These are phyloP conservation scores for Cladosporium phlei DNA, from an alignment of 2,329 filamentous ascomycete genomes.

Conservation along the genomic window DNA sequence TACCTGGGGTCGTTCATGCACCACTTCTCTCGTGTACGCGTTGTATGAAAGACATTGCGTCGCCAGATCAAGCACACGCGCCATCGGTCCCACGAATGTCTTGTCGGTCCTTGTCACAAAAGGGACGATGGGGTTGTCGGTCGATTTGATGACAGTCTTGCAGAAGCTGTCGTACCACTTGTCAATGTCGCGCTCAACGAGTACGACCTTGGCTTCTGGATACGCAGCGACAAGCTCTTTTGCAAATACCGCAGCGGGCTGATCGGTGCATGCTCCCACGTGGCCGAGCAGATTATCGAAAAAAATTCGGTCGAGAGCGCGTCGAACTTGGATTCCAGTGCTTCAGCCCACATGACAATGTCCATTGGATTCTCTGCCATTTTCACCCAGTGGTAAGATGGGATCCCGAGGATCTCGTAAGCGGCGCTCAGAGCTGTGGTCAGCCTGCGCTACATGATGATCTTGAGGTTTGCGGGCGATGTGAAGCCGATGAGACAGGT, in stretches of 20 bases:
- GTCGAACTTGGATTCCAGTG: slow-evolving; percentile 16
- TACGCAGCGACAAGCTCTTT: slow-evolving; percentile 20
- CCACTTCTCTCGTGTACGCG: background rate
- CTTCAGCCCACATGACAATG: slow-evolving; percentile 15
- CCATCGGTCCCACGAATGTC: background rate
- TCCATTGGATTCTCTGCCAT: slow-evolving; percentile 17
- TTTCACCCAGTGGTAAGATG: slow-evolving; percentile 14
- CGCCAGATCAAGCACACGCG: background rate
- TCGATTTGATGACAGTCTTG: background rate
- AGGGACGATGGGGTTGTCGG: background rate
- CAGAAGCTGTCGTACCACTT: slow-evolving; percentile 21
- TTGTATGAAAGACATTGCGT: slow-evolving; percentile 6
- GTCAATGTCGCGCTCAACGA: slow-evolving; percentile 54
- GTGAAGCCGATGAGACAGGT: background rate
- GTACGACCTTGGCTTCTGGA: slow-evolving; percentile 22
- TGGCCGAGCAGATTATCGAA: slow-evolving; percentile 18
- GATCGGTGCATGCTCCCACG: slow-evolving; percentile 14
- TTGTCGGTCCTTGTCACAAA: background rate
- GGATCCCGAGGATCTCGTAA: slow-evolving; percentile 8
- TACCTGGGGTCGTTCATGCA: slow-evolving; percentile 7
- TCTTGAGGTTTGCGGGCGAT: no score
- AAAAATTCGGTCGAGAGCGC: slow-evolving; percentile 10
- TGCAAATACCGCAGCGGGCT: slow-evolving; percentile 16
- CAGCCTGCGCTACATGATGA: background rate
- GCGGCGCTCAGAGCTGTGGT: slow-evolving; percentile 5